Evolutionary conservation across 352 stramenopile genomes (phyloP).

Genomic region (Globisporangium spinosum): DNA sequence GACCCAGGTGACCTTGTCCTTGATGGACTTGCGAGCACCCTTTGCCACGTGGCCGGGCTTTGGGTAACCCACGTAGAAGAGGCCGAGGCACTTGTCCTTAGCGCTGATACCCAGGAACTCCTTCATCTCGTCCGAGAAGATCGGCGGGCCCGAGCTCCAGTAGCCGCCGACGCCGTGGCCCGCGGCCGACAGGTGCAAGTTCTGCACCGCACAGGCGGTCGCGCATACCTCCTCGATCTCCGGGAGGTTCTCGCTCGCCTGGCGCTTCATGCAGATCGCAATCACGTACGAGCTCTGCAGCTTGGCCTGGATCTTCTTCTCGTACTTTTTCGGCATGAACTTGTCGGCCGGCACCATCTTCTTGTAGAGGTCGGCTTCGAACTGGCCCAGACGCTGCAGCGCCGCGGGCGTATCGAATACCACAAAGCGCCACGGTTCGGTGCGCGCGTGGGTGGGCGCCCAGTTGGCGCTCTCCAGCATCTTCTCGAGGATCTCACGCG

Average conservation of each 20-base stretch:
- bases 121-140: slow-evolving; percentile 79
- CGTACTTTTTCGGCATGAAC: slow-evolving; percentile 73
- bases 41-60: slow-evolving; percentile 49
- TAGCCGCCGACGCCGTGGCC: slow-evolving; percentile 73
- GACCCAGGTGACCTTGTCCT: slow-evolving; percentile 74
- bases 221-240: slow-evolving; percentile 80
- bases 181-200: slow-evolving; percentile 76
- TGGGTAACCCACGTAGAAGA: slow-evolving; percentile 81
- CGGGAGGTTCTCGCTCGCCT: slow-evolving; percentile 73
- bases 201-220: slow-evolving; percentile 77
- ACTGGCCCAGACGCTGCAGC: slow-evolving; percentile 47
- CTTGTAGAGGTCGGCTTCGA: slow-evolving; percentile 71
- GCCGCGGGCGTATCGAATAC: slow-evolving; percentile 58
- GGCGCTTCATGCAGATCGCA: slow-evolving; percentile 86
- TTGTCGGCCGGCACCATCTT: slow-evolving; percentile 54
- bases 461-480: slow-evolving; percentile 79
- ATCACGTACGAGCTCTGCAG: slow-evolving; percentile 68
- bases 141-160: slow-evolving; percentile 76
- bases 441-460: slow-evolving; percentile 73
- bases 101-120: slow-evolving; percentile 56
- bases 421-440: slow-evolving; percentile 80
- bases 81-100: slow-evolving; percentile 76
- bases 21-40: slow-evolving; percentile 60
- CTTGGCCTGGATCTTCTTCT: slow-evolving; percentile 78
- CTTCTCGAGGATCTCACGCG: slow-evolving; percentile 57